Evolutionary conservation across 352 stramenopile genomes (phyloP).

Genomic region (Blastocystis sp.): DNA sequence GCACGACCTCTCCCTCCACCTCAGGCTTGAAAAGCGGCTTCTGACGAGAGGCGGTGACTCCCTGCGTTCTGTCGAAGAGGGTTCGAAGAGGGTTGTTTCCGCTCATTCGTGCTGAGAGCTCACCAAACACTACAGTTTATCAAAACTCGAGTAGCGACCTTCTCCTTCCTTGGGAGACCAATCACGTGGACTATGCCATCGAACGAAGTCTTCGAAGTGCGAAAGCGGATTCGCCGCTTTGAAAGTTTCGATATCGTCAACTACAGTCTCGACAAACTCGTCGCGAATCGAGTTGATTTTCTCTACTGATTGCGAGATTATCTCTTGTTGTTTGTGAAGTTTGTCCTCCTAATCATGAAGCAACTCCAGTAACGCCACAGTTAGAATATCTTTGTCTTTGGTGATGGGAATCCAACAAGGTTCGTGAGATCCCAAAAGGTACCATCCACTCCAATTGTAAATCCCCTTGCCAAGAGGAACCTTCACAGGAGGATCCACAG

Average conservation of each 20-base stretch:
- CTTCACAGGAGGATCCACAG: background rate
- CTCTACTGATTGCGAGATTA: background rate
- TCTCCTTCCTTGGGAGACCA: background rate
- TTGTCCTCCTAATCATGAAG: background rate
- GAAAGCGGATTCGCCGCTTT: conserved; percentile 47
- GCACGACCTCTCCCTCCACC: background rate
- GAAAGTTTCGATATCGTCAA: conserved; percentile 50
- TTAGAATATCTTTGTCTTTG: conserved; percentile 47
- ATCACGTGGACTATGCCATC: conserved; percentile 52
- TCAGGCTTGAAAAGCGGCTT: conserved; percentile 27
- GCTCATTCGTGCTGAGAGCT: conserved; percentile 5
- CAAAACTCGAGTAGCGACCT: background rate
- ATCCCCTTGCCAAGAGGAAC: conserved; percentile 1
- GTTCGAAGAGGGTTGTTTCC: background rate
- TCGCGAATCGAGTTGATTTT: conserved; percentile 9
- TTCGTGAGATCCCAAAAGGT: background rate
- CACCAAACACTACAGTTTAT: background rate
- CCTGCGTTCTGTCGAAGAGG: background rate
- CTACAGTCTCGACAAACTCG: conserved; percentile 25
- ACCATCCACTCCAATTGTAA: conserved; percentile 50
- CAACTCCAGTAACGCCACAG: background rate
- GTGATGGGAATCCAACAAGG: conserved; percentile 47
- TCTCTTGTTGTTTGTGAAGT: background rate
- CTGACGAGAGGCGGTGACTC: background rate
- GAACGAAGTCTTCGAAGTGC: conserved; percentile 57